Evolutionary conservation across 495 filamentous ascomycete species (phyloP).

Genomic region (Penicillium subrubescens): DNA sequence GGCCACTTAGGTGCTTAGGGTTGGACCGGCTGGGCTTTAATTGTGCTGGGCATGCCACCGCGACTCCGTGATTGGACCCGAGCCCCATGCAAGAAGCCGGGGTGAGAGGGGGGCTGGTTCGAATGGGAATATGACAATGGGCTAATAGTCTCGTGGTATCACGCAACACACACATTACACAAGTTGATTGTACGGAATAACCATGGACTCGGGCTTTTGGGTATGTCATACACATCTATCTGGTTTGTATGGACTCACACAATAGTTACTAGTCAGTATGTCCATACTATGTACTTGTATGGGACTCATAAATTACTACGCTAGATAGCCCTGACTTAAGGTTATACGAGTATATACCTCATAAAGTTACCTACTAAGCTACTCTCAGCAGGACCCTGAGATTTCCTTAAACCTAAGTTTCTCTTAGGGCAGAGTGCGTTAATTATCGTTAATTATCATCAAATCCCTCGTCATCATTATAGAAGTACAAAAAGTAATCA

Average conservation of each 20-base stretch:
- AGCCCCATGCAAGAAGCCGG: neutral
- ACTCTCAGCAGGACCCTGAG: neutral
- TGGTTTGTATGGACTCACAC: too few relatives aligned
- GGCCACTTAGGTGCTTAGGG: neutral
- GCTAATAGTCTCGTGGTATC: constrained; percentile 17
- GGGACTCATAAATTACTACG: neutral
- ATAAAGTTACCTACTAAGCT: neutral
- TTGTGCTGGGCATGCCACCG: neutral
- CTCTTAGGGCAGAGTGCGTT: neutral
- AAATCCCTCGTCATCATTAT: neutral
- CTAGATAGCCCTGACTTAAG: neutral
- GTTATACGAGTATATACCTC: neutral
- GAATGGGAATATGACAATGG: neutral
- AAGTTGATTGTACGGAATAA: too few relatives aligned
- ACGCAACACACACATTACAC: constrained; percentile 8
- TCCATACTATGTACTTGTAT: too few relatives aligned
- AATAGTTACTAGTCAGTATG: too few relatives aligned
- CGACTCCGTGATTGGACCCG: neutral
- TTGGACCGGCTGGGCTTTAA: neutral
- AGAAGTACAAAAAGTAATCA: neutral
- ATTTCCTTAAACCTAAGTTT: neutral
- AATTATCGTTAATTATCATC: neutral
- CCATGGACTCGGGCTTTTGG: too few relatives aligned
- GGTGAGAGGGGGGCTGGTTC: neutral
- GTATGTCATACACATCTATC: too few relatives aligned